These are phyloP conservation scores for Colletotrichum eremochloae DNA, from an alignment of 2,329 filamentous ascomycete species.

Conservation along the genomic window DNA sequence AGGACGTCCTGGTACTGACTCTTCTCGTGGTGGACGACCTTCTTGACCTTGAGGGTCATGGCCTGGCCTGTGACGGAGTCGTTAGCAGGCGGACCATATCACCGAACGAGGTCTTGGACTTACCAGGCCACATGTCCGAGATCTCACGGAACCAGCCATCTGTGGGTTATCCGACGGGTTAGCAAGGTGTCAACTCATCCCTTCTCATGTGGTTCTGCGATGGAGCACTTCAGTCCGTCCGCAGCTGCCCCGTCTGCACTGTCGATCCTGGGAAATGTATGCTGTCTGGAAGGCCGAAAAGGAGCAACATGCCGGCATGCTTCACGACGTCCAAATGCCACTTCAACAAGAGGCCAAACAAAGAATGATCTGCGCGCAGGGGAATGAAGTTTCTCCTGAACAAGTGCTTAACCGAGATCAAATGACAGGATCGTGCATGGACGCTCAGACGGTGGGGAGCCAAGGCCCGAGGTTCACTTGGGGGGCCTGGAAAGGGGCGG, in stretches of 20 bases:
- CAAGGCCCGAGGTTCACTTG: conserved; percentile 15
- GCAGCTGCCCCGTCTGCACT: conserved; percentile 7
- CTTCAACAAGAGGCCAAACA: conserved; percentile 20
- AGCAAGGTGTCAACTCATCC: conserved; percentile 17
- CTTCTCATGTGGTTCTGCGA: conserved; percentile 14
- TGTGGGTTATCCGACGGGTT: conserved; percentile 52
- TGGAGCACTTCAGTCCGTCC: conserved; percentile 15
- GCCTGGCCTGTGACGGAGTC: conserved; percentile 78
- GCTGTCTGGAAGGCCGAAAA: conserved; percentile 7
- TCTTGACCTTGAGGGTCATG: conserved; percentile 98
- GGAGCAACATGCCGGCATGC: not conserved
- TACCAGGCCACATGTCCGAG: conserved; percentile 95
- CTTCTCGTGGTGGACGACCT: conserved; percentile 99
- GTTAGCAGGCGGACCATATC: conserved; percentile 8
- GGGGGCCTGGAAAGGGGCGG: conserved; percentile 21
- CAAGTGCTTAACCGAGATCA: conserved; percentile 42
- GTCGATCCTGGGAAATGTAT: conserved; percentile 18
- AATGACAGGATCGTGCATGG: conserved; percentile 22
- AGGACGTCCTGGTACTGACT: conserved; percentile 99
- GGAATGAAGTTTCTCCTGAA: conserved; percentile 27
- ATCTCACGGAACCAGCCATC: conserved; percentile 99
- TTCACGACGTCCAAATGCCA: conserved; percentile 7
- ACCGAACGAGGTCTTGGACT: conserved; percentile 42
- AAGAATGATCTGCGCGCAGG: conserved; percentile 28
- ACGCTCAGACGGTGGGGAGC: conserved; percentile 38